These are phyloP conservation scores for Cornus controversa DNA, from an alignment of 148 eudicot genomes.

Conservation along the genomic window DNA sequence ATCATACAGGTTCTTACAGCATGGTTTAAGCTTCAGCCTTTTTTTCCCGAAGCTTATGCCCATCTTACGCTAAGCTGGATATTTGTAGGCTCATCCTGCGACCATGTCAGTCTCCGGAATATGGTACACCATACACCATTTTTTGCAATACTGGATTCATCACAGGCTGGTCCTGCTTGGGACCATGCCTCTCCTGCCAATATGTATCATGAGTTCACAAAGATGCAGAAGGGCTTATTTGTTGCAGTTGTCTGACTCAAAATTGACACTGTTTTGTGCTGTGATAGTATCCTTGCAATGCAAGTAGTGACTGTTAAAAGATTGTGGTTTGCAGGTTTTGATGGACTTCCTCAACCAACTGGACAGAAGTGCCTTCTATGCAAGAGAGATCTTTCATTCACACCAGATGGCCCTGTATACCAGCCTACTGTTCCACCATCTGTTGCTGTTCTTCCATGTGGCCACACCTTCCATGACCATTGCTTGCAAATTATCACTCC, in stretches of 20 bases:
- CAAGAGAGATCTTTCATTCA: constrained; percentile 63
- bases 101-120: neutral
- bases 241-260: constrained; percentile 1
- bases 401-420: constrained; percentile 52
- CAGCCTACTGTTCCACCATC: constrained; percentile 42
- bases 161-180: neutral
- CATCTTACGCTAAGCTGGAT: neutral
- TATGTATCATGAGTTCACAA: neutral
- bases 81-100: neutral
- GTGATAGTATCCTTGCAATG: neutral
- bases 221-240: neutral
- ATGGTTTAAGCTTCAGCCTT: neutral
- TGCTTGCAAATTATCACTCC: constrained; percentile 68
- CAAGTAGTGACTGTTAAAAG: neutral
- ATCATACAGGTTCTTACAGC: neutral
- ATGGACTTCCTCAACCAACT: constrained; percentile 22
- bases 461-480: constrained; percentile 65
- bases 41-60: neutral
- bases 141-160: neutral
- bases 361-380: constrained; percentile 60
- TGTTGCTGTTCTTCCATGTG: constrained; percentile 63
- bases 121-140: neutral
- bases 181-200: neutral
- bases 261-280: neutral
- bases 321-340: constrained; percentile 32